Percentiles rank a stretch among this genome's conserved stretches.
Conservation (phyloP, 192 early-diverging fungal genomes). For the Neocallimastix lanati region DNA sequence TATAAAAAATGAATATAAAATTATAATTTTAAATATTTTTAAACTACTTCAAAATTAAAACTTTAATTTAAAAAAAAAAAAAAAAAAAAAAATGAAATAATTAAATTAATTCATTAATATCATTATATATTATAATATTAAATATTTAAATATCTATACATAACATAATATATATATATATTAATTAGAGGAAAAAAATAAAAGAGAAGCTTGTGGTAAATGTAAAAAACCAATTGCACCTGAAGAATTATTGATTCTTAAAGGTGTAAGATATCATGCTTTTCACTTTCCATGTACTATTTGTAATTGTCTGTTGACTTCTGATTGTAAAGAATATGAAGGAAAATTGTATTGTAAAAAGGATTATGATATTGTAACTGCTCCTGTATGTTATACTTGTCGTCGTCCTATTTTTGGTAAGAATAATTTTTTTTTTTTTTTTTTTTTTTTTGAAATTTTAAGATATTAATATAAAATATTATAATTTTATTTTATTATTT, state of each 20-base stretch:
- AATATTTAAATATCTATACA: neutral
- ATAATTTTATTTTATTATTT: too few relatives aligned
- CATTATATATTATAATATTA: neutral
- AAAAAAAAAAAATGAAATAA: neutral
- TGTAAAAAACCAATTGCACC: neutral
- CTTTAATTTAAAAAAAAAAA: neutral
- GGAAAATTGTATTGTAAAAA: conserved; percentile 27
- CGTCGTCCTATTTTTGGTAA: conserved; percentile 16
- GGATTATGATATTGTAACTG: conserved; percentile 11
- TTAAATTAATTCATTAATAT: too few relatives aligned
- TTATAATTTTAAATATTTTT: neutral
- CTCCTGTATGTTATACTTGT: conserved; percentile 18
- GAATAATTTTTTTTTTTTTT: too few relatives aligned
- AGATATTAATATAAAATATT: too few relatives aligned
- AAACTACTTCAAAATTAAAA: too few relatives aligned
- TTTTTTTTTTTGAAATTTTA: too few relatives aligned
- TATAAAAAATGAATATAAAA: too few relatives aligned
- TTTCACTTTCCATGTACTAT: conserved; percentile 21
- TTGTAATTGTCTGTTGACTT: conserved; percentile 13
- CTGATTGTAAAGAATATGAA: conserved; percentile 15
- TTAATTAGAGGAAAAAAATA: neutral
- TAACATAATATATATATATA: too few relatives aligned
- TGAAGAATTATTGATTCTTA: conserved; percentile 1
- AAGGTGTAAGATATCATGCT: conserved; percentile 16
- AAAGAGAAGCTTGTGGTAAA: neutral